phyloP scores from a whole-genome alignment of 2,329 filamentous ascomycete genomes.

The Pseudogymnoascus sp. region DNA sequence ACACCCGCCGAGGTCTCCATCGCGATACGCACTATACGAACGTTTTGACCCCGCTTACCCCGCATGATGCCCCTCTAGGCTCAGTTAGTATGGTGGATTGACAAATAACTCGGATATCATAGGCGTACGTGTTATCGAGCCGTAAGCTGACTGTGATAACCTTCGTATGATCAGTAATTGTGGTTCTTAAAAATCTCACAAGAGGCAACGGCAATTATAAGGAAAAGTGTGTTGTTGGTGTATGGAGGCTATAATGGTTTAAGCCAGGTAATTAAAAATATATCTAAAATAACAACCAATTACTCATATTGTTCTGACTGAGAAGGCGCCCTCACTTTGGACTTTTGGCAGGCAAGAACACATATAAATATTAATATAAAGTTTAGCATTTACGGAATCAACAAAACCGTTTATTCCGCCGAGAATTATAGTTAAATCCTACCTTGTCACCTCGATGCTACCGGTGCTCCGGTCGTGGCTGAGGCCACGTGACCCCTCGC shows the following conservation, averaged over 20 bases:
- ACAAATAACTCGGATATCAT: conserved; percentile 8
- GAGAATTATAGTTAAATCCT: not conserved
- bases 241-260: not conserved
- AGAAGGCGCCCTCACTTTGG: not conserved
- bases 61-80: not conserved
- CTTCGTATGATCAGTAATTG: not conserved
- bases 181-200: too few species aligned
- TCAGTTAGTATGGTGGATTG: not conserved
- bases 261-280: not conserved
- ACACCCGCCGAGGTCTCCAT: conserved; percentile 3
- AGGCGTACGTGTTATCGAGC: not conserved
- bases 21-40: not conserved
- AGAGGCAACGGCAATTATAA: not conserved
- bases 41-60: not conserved
- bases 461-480: not conserved
- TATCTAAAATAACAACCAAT: not conserved
- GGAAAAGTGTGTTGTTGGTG: not conserved
- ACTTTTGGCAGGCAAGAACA: not conserved
- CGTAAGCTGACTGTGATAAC: not conserved
- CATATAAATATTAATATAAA: not conserved
- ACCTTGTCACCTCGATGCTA: not conserved
- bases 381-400: not conserved
- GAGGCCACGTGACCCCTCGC: not conserved
- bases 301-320: too few species aligned
- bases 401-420: not conserved